These are phyloP conservation scores for Daldinia concentrica DNA, from an alignment of 495 filamentous ascomycete genomes.

Conservation along the genomic window DNA sequence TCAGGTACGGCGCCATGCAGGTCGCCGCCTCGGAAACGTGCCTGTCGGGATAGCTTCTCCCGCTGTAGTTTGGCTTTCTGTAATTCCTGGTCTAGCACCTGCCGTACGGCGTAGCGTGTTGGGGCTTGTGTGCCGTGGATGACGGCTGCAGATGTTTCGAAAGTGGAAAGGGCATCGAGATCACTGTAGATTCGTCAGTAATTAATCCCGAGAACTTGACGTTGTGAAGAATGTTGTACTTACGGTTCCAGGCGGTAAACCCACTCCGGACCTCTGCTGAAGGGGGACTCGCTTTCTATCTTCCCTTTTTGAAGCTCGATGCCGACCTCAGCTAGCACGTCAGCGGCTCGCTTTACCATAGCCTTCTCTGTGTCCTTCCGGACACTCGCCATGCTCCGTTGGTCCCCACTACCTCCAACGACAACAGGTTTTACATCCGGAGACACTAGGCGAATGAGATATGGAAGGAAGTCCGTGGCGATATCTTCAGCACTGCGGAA, in stretches of 20 bases:
- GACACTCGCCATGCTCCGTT: constrained; percentile 77
- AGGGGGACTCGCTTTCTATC: constrained; percentile 68
- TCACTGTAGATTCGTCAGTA: constrained; percentile 38
- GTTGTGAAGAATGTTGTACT: constrained; percentile 48
- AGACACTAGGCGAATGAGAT: constrained; percentile 80
- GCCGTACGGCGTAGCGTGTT: constrained; percentile 86
- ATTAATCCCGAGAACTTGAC: not conserved
- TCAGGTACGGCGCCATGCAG: constrained; percentile 33
- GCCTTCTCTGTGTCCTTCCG: constrained; percentile 83
- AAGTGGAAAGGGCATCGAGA: constrained; percentile 74
- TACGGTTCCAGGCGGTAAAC: constrained; percentile 96
- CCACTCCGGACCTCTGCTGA: constrained; percentile 68
- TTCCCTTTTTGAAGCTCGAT: constrained; percentile 84
- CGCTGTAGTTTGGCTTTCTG: constrained; percentile 71
- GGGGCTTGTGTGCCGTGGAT: constrained; percentile 65
- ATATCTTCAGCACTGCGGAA: constrained; percentile 81
- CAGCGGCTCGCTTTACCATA: constrained; percentile 80
- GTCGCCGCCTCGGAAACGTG: constrained; percentile 58
- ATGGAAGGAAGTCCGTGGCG: constrained; percentile 83
- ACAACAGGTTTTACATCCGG: constrained; percentile 94
- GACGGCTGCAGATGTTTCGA: constrained; percentile 62
- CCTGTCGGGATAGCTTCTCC: constrained; percentile 65
- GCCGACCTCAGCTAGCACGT: constrained; percentile 79
- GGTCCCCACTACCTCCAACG: constrained; percentile 74
- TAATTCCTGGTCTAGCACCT: constrained; percentile 90